Conservation (phyloP, 331 rosid species). For the Erythrophleum ivorense region DNA sequence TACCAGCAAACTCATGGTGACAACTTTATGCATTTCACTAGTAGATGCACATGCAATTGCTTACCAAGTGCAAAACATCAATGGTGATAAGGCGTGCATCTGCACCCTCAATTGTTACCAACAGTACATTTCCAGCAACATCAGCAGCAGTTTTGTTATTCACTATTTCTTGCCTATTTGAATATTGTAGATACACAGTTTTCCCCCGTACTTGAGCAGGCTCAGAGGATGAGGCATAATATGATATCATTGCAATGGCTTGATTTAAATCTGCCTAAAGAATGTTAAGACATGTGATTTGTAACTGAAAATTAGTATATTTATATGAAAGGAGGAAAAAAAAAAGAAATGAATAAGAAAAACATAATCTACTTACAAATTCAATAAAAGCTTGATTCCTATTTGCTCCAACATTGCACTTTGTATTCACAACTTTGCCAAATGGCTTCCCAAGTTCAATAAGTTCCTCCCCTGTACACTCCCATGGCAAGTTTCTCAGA, state of each 20-base stretch:
- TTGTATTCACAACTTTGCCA: constrained; percentile 98
- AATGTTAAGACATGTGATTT: constrained; percentile 36
- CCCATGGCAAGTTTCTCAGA: constrained; percentile 98
- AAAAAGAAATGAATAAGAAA: neutral
- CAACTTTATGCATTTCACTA: constrained; percentile 54
- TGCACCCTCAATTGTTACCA: constrained; percentile 94
- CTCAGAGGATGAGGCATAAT: constrained; percentile 96
- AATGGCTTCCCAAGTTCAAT: constrained; percentile 99
- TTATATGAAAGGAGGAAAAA: neutral
- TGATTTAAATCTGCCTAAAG: constrained; percentile 90
- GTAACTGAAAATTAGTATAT: constrained; percentile 9
- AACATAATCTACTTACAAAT: constrained; percentile 68
- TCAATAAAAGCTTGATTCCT: constrained; percentile 97
- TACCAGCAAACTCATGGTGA: constrained; percentile 51
- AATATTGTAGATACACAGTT: constrained; percentile 95
- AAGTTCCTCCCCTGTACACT: constrained; percentile 94
- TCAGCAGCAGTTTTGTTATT: constrained; percentile 99
- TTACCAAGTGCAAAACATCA: constrained; percentile 97
- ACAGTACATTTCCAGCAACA: constrained; percentile 94
- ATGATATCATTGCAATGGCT: constrained; percentile 98
- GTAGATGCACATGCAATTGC: constrained; percentile 49
- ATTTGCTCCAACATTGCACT: constrained; percentile 98
- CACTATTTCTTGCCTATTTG: constrained; percentile 97
- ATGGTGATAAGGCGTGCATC: constrained; percentile 99
- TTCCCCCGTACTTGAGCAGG: constrained; percentile 99